Evolutionary conservation across 1,139 yeast species (phyloP).

Genomic region (Kodamaea derodonti): DNA sequence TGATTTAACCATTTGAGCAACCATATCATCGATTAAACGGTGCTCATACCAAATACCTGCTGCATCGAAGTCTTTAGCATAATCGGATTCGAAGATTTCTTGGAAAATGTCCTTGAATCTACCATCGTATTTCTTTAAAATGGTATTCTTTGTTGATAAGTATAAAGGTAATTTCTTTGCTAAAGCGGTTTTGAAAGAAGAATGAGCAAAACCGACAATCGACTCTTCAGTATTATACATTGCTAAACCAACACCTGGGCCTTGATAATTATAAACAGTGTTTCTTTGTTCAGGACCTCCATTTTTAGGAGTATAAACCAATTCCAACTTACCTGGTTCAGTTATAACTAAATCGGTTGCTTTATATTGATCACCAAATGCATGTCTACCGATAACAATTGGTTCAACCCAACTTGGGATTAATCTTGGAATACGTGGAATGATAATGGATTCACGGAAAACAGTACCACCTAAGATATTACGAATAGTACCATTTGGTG

Average conservation of each 20-base stretch:
- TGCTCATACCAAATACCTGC: conserved; percentile 92
- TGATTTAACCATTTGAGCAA: conserved; percentile 95
- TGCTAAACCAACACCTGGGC: conserved; percentile 82
- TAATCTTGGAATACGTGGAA: conserved; percentile 81
- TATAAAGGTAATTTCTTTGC: conserved; percentile 74
- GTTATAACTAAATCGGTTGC: conserved; percentile 83
- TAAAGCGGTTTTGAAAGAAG: conserved; percentile 86
- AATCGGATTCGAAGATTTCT: conserved; percentile 66
- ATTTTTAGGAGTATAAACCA: conserved; percentile 76
- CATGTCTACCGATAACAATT: conserved; percentile 94
- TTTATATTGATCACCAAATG: conserved; percentile 94
- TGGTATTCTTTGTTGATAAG: conserved; percentile 90
- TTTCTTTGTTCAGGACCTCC: conserved; percentile 52
- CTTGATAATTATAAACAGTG: conserved; percentile 69
- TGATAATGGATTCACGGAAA: conserved; percentile 93
- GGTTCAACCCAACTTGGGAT: conserved; percentile 95
- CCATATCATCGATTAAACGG: conserved; percentile 96
- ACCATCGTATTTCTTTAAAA: conserved; percentile 90
- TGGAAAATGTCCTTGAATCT: conserved; percentile 92
- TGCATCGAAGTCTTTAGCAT: conserved; percentile 67
- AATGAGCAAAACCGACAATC: conserved; percentile 83
- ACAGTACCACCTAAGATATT: conserved; percentile 95
- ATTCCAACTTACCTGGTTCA: conserved; percentile 72
- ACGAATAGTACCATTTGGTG: conserved; percentile 96
- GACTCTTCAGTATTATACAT: conserved; percentile 96